phyloP scores from a whole-genome alignment of 768 basidiomycete genomes.

The Pleurotus djamor region DNA sequence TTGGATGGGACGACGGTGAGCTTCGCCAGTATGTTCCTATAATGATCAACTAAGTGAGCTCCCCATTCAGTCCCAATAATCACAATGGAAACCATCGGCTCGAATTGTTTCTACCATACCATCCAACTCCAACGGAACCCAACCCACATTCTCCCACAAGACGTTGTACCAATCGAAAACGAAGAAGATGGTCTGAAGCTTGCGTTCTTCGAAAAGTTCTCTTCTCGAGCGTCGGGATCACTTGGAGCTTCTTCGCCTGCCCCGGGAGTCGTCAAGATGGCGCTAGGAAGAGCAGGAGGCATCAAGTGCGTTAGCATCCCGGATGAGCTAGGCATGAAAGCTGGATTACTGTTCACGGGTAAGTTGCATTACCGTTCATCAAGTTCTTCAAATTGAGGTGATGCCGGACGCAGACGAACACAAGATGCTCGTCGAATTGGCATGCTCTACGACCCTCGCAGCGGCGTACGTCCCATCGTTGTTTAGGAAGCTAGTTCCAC shows the following conservation, averaged over 20 bases:
- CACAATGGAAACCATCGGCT: conserved; percentile 68
- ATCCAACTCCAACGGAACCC: conserved; percentile 51
- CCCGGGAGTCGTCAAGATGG: conserved; percentile 60
- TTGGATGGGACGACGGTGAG: conserved; percentile 72
- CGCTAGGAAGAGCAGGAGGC: conserved; percentile 54
- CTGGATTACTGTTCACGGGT: conserved; percentile 59
- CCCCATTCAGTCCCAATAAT: conserved; percentile 56
- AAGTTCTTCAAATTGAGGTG: background rate
- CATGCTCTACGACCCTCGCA: conserved; percentile 68
- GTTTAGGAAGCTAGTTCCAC: conserved; percentile 50
- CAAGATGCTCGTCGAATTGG: conserved; percentile 71
- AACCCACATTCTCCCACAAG: conserved; percentile 32
- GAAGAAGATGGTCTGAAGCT: conserved; percentile 44
- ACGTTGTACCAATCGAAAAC: conserved; percentile 39
- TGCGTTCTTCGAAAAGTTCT: conserved; percentile 55
- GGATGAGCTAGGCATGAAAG: conserved; percentile 69
- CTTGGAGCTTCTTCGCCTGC: conserved; percentile 70
- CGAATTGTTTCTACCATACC: conserved; percentile 74
- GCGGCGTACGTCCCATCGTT: conserved; percentile 61
- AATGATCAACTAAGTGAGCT: background rate
- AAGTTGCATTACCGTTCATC: conserved; percentile 13
- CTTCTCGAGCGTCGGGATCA: conserved; percentile 65
- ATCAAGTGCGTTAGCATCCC: conserved; percentile 60
- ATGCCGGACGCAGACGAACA: conserved; percentile 58
- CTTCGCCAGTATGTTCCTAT: background rate